Evolutionary conservation across 345 rosid species (phyloP), one percentile per base, ranked within the genome.

Genomic region (Orychophragmus violaceus): DNA sequence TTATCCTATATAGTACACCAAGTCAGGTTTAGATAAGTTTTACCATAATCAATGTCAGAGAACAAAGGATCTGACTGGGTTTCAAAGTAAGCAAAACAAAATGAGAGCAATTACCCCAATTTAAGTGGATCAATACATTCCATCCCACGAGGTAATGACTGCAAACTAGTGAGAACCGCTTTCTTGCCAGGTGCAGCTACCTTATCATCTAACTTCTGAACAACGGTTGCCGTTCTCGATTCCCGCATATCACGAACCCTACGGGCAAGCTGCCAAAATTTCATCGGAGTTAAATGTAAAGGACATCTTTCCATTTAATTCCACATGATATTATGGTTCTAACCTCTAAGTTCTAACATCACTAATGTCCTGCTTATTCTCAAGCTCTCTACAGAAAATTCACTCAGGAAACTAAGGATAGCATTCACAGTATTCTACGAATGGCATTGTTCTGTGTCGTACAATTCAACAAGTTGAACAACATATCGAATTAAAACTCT

Each of bases 201-300:
- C 62, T 81, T 85, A 62, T 70, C 69, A 61, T 88, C 99, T 64
- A 71, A 76, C 73, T 88, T 94, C 64, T 82, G 88, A 44, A 86
- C 85, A 76, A 77, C 86, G 0, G 96, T 96, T 27, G 86, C 89
- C 6, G 92, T 84, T 78, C 95, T 85, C 17, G 89, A 72, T 76
- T 94, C 97, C 73, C 97, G 80, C 99, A 94, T 94, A 32, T 85
- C 97, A 51, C 97, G 97, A 67, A 94, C 96, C 55, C 96, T 83
- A 32, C 95, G 90, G 17, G 90, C 79, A 74, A 94, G 99, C 98
- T 93, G 79, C 69, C 74, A 65, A 30, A 62, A 81, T 35, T 2
- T 44, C 58, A 53, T 45, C 45, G 16, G 6, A 39, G 44, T 17
- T 11, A 3, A 13, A 51, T 59, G 30, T 41, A 30, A 5, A 10